These are phyloP conservation scores for Marasmius fiardii DNA, from an alignment of 1,284 basidiomycete species.

Conservation along the genomic window DNA sequence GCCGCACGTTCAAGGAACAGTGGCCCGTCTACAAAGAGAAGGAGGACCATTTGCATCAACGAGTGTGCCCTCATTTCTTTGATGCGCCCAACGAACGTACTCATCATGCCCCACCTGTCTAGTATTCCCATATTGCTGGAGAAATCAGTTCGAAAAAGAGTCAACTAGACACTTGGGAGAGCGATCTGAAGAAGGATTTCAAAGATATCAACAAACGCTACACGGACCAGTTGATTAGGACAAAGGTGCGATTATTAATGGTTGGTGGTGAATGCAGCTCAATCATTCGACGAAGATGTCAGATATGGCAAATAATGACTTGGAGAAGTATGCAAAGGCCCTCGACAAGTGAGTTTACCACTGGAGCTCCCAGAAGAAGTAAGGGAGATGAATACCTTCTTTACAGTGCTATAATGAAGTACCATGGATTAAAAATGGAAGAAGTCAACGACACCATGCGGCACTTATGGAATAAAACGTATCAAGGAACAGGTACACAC, in stretches of 20 bases:
- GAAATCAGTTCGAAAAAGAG: conserved; percentile 77
- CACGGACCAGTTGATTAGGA: conserved; percentile 88
- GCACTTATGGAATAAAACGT: conserved; percentile 97
- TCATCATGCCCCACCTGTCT: conserved; percentile 7
- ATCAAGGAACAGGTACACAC: conserved; percentile 89
- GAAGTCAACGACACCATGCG: conserved; percentile 98
- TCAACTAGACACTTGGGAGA: conserved; percentile 66
- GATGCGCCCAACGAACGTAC: conserved; percentile 9
- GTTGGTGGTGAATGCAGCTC: background rate
- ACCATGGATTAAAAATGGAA: conserved; percentile 98
- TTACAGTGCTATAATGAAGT: conserved; percentile 93
- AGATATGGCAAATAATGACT: conserved; percentile 90
- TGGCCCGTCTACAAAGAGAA: conserved; percentile 75
- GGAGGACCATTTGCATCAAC: conserved; percentile 54
- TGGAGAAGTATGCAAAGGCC: conserved; percentile 97
- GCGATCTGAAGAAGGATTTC: conserved; percentile 78
- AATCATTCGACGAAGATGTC: conserved; percentile 59
- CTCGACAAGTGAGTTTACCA: conserved; percentile 74
- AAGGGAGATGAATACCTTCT: background rate
- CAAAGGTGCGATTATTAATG: conserved; percentile 62
- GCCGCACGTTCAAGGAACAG: conserved; percentile 80
- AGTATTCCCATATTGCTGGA: conserved; percentile 83
- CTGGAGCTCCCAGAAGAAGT: conserved; percentile 14
- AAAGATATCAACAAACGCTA: conserved; percentile 85
- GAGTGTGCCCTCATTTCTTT: conserved; percentile 55